A percentile compares a stretch with the other conserved stretches of the same genome.
Conservation (phyloP, 2,329 filamentous ascomycete genomes). For the Cadophora sp. region DNA sequence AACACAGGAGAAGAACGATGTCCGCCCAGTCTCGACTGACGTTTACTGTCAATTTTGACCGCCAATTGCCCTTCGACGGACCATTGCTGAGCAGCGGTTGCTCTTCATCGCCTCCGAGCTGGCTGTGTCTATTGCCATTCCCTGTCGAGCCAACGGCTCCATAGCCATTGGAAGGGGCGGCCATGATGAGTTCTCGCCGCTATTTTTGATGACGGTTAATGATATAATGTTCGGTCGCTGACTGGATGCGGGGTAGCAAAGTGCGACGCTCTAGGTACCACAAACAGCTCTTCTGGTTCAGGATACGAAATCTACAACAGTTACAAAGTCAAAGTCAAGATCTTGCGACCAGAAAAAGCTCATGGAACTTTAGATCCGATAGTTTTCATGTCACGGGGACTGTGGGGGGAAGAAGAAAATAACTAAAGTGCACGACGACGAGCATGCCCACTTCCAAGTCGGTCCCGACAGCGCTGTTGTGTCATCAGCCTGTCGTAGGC, state of each 20-base stretch:
- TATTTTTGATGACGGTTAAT: neutral
- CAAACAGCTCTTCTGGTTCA: neutral
- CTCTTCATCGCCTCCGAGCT: slow-evolving; percentile 40
- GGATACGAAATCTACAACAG: neutral
- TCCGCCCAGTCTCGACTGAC: slow-evolving; percentile 70
- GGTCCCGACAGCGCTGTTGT: neutral
- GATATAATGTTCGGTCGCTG: neutral
- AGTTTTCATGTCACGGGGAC: neutral
- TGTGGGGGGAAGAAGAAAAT: neutral
- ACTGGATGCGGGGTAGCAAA: neutral
- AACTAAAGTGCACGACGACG: neutral
- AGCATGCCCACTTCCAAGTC: neutral
- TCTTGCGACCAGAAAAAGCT: neutral
- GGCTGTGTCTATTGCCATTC: slow-evolving; percentile 22
- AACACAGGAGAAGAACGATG: slow-evolving; percentile 72
- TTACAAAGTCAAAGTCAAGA: neutral
- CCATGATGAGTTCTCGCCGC: slow-evolving; percentile 14
- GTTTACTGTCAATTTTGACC: slow-evolving; percentile 45
- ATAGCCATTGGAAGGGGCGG: slow-evolving; percentile 42
- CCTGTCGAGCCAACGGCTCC: slow-evolving; percentile 33
- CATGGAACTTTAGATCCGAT: neutral
- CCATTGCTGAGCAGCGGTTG: slow-evolving; percentile 43
- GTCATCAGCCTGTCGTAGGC: slow-evolving; percentile 3
- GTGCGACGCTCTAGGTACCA: neutral
- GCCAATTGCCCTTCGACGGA: slow-evolving; percentile 24